Conservation (phyloP, 225 moss, liverwort and hornwort species). For the Ulota crispa region DNA sequence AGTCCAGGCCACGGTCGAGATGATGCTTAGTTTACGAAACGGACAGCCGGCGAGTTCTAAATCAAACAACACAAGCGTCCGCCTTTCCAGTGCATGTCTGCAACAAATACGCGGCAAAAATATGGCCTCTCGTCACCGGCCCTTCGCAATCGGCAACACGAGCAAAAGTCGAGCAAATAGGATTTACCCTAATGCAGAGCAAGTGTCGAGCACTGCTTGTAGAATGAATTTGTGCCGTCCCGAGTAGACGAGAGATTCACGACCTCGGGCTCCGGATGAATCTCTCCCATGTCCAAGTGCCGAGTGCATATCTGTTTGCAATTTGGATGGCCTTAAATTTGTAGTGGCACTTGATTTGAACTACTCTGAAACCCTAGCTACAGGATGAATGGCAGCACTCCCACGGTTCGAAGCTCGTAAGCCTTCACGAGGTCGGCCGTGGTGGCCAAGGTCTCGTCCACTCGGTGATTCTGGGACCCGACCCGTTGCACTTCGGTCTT, state of each 20-base stretch:
- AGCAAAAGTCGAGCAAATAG: not conserved
- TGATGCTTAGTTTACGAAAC: not conserved
- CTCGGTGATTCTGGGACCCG: constrained; percentile 8
- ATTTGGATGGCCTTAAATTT: not conserved
- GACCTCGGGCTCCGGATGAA: not conserved
- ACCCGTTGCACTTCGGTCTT: constrained; percentile 22
- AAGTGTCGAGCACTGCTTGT: not conserved
- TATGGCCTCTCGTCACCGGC: not conserved
- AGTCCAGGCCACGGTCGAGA: constrained; percentile 14
- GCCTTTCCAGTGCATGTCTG: not conserved
- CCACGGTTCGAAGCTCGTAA: constrained; percentile 43
- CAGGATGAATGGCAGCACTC: constrained; percentile 38
- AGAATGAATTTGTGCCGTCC: not conserved
- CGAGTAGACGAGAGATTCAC: not conserved
- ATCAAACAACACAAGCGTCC: not conserved
- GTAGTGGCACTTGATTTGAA: not conserved
- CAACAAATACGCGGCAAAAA: not conserved
- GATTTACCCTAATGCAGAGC: not conserved
- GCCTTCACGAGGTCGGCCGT: constrained; percentile 32
- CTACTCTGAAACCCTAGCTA: constrained; percentile 7
- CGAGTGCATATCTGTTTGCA: constrained; percentile 1
- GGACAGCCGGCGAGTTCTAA: not conserved
- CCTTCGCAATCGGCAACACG: not conserved
- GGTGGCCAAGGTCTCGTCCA: constrained; percentile 41
- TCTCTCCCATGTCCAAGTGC: not conserved